These are phyloP conservation scores for Hypoxylon sp. DNA, from an alignment of 2,329 filamentous ascomycete species.

Conservation along the genomic window DNA sequence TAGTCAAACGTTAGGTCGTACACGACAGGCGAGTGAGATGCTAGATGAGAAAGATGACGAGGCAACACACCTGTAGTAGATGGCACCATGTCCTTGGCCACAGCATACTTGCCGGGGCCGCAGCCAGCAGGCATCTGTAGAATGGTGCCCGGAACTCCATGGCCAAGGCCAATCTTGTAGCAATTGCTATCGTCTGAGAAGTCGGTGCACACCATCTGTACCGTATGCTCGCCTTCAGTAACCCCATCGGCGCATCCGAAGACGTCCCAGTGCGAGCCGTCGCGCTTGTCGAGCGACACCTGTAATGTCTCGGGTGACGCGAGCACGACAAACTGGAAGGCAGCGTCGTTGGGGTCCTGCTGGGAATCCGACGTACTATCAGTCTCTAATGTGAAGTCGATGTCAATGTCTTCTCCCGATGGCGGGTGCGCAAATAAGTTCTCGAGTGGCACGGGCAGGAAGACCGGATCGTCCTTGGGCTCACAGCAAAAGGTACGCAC, in stretches of 20 bases:
- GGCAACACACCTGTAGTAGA: conserved; percentile 49
- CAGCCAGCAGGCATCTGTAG: conserved; percentile 60
- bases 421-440: conserved; percentile 56
- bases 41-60: conserved; percentile 22
- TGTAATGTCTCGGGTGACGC: conserved; percentile 54
- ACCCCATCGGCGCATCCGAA: conserved; percentile 55
- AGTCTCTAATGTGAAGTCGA: conserved; percentile 51
- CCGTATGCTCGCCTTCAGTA: conserved; percentile 53
- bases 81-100: conserved; percentile 53
- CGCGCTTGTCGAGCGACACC: conserved; percentile 57
- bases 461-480: conserved; percentile 48
- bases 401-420: conserved; percentile 50
- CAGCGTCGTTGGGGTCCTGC: conserved; percentile 50
- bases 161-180: conserved; percentile 55
- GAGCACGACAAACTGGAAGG: conserved; percentile 56
- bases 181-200: conserved; percentile 55
- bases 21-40: conserved; percentile 40
- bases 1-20: conserved; percentile 61
- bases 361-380: conserved; percentile 50
- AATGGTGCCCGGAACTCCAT: conserved; percentile 58
- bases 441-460: conserved; percentile 57
- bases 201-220: conserved; percentile 58
- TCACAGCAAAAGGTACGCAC: conserved; percentile 53
- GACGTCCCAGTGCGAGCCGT: conserved; percentile 63
- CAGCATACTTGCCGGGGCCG: conserved; percentile 59